These are phyloP conservation scores for Daucus carota DNA, from an alignment of 129 eudicot species.

Conservation along the genomic window DH1_v3.0 NC_030388.2:31597501-31598000, in stretches of 20 bases:
- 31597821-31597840: constrained; percentile 27
- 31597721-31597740: constrained; percentile 22
- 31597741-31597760: constrained; percentile 24
- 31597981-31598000: not conserved
- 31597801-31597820: constrained; percentile 20
- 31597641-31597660: constrained; percentile 2
- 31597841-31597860: constrained; percentile 14
- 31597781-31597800: not conserved
- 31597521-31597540: constrained; percentile 18
- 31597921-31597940: constrained; percentile 21
- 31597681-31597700: constrained; percentile 22
- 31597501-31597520: not conserved
- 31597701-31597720: constrained; percentile 16
- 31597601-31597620: not conserved
- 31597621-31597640: not conserved
- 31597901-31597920: constrained; percentile 38
- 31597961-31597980: constrained; percentile 22
- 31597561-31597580: constrained; percentile 17
- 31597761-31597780: constrained; percentile 30
- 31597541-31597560: constrained; percentile 20
- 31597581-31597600: not conserved
- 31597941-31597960: constrained; percentile 10
- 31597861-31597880: constrained; percentile 15
- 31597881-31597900: constrained; percentile 17
- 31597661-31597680: constrained; percentile 21